Conservation (phyloP, 2,329 filamentous ascomycete genomes). For the Aureobasidium pullulans region DNA sequence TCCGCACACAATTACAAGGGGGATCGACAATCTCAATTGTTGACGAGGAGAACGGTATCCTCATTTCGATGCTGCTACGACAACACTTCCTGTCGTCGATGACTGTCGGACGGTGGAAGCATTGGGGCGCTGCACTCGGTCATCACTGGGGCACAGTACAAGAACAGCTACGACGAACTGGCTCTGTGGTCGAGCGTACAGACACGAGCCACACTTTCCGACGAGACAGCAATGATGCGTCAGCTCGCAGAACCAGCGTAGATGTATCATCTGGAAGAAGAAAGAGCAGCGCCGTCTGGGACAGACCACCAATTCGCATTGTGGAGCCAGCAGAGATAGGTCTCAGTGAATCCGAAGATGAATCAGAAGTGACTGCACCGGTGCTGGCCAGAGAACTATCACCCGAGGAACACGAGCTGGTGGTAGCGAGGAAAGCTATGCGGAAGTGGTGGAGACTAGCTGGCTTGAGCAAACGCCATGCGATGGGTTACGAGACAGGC, state of each 20-base stretch:
- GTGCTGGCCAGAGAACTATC: constrained; percentile 37
- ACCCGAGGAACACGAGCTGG: constrained; percentile 44
- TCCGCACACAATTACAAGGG: constrained; percentile 70
- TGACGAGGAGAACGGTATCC: constrained; percentile 76
- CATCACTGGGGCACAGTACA: constrained; percentile 62
- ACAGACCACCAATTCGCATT: neutral
- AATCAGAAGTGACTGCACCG: constrained; percentile 27
- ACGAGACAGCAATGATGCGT: neutral
- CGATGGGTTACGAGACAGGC: constrained; percentile 47
- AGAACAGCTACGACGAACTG: constrained; percentile 49
- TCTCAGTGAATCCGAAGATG: constrained; percentile 32
- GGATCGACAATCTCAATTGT: constrained; percentile 71
- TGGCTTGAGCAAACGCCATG: constrained; percentile 48
- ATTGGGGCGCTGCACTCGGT: constrained; percentile 56
- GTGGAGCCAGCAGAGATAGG: neutral
- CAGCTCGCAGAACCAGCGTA: neutral
- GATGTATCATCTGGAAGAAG: neutral
- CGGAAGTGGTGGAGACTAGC: constrained; percentile 66
- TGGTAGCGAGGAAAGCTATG: constrained; percentile 61
- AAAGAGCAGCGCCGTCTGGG: constrained; percentile 7
- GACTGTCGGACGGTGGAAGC: constrained; percentile 71
- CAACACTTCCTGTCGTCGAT: constrained; percentile 88
- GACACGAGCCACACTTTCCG: constrained; percentile 15
- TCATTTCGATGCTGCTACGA: constrained; percentile 77
- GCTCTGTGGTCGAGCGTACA: constrained; percentile 26